A percentile compares a stretch with the other conserved stretches of the same genome.
These are phyloP conservation scores for Carex cristatella DNA, from an alignment of 176 grass and related monocot genomes.

Conservation along the genomic window DNA sequence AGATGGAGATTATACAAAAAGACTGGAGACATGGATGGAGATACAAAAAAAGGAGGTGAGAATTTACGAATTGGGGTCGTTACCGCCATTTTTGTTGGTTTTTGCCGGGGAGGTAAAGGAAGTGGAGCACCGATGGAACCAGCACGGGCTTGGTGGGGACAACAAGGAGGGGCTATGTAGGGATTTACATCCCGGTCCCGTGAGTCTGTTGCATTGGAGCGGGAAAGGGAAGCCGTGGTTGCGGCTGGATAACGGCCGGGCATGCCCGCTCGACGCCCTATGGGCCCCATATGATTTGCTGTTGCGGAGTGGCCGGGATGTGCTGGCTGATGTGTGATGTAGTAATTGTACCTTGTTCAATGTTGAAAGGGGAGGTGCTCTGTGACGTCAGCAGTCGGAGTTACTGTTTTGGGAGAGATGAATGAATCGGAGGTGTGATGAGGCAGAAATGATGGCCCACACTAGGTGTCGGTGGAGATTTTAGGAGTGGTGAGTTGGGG, in stretches of 20 bases:
- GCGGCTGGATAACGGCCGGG: constrained; percentile 62
- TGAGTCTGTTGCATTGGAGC: constrained; percentile 98
- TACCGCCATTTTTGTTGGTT: constrained; percentile 82
- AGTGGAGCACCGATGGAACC: constrained; percentile 96
- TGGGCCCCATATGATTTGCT: constrained; percentile 95
- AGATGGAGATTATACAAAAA: constrained; percentile 49
- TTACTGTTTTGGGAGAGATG: constrained; percentile 29
- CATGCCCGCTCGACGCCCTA: constrained; percentile 74
- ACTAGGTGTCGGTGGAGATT: constrained; percentile 12
- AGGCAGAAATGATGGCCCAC: background rate
- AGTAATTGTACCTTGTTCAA: no score
- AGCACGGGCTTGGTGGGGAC: constrained; percentile 93
- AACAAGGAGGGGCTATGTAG: constrained; percentile 82
- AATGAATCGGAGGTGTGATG: background rate
- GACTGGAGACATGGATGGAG: constrained; percentile 98
- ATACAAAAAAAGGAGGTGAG: constrained; percentile 85
- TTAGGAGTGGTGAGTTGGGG: background rate
- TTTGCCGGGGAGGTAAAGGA: constrained; percentile 92
- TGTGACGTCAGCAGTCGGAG: constrained; percentile 26
- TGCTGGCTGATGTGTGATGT: constrained; percentile 20
- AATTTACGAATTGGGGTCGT: constrained; percentile 89
- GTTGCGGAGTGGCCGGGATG: constrained; percentile 35
- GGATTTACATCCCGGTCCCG: constrained; percentile 78
- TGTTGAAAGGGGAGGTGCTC: background rate
- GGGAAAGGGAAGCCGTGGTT: constrained; percentile 98